These are phyloP conservation scores for Aquilaria yunnanensis DNA, from an alignment of 345 rosid genomes.

Conservation along the genomic window DNA sequence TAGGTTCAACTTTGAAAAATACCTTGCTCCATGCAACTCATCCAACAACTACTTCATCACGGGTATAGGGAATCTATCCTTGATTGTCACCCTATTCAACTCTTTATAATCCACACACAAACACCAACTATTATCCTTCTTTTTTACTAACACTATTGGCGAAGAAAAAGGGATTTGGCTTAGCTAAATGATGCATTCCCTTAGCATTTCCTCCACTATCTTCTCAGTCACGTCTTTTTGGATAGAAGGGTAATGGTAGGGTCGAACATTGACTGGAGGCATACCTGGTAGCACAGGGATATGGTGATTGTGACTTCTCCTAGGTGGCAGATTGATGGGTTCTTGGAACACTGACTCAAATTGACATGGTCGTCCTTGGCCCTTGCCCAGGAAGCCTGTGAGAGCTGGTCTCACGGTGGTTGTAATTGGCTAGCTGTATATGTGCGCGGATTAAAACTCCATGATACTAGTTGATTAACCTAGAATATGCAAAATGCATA, in stretches of 20 bases:
- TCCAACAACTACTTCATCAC: background rate
- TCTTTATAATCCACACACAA: background rate
- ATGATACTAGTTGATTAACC: too few species aligned
- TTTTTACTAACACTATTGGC: background rate
- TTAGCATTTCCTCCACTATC: background rate
- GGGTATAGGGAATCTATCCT: slow-evolving; percentile 6
- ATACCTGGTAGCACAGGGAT: background rate
- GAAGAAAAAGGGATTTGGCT: background rate
- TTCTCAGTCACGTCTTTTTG: background rate
- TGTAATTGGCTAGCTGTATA: too few species aligned
- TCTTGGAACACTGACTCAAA: background rate
- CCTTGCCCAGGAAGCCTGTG: too few species aligned
- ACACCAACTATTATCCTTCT: background rate
- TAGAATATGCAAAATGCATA: too few species aligned
- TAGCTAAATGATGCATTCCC: background rate
- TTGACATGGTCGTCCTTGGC: too few species aligned
- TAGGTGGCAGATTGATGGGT: background rate
- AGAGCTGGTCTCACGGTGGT: too few species aligned
- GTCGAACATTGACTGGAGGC: background rate
- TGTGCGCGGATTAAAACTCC: too few species aligned
- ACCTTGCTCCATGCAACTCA: background rate
- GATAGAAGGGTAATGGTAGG: background rate
- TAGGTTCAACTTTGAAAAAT: background rate
- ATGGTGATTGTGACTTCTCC: background rate
- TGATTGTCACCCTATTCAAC: background rate